Evolutionary conservation across 108 stramenopile species (phyloP), one percentile per base, ranked within the genome.

Genomic region (Nitzschia sp.): DNA sequence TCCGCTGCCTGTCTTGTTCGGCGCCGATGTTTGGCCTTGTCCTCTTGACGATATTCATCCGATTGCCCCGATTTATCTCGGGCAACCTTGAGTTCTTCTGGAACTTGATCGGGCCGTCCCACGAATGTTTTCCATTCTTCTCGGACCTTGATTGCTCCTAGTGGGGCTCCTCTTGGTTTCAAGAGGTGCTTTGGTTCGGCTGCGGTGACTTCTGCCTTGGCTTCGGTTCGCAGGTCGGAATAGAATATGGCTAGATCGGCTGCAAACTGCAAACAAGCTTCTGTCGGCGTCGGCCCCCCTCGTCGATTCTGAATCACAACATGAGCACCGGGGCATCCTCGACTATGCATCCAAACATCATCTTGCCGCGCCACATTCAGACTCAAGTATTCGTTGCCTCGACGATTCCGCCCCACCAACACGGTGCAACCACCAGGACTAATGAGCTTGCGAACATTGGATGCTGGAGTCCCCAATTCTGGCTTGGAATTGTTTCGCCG

Each of bases 161-260:
- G 74, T 9, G 94, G 91, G 23, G 94, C 90, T 0, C 90, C 89
- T 27, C 84, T 62, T 15, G 94, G 94, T 64, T 95, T 95, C 19
- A 73, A 79, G 22, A 95, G 65, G 64, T 95, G 91, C 59, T 95
- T 95, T 15, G 94, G 86, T 57, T 84, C 83, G 13, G 90, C 88
- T 8, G 85, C 81, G 13, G 87, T 88, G 1, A 95, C 83, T n/a
- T 63, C 53, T 3, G 88, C 90, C 31, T 80, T 80, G 6, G 58
- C 56, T 65, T 95, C 94, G 16, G 75, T 87, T 32, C 94, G 62
- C 9, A 82, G 75, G 69, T 95, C 90, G 53, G 80, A 82, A 66
- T 95, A 95, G 65, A 93, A 95, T 2, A 83, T 83, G 28, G 94
- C 91, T 23, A 95, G 58, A 69, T 95, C 72, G 21, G 94, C 91